Base-by-base conservation (phyloP, 2,329 filamentous ascomycete genomes). In the Aspergillus phoenicis region DNA sequence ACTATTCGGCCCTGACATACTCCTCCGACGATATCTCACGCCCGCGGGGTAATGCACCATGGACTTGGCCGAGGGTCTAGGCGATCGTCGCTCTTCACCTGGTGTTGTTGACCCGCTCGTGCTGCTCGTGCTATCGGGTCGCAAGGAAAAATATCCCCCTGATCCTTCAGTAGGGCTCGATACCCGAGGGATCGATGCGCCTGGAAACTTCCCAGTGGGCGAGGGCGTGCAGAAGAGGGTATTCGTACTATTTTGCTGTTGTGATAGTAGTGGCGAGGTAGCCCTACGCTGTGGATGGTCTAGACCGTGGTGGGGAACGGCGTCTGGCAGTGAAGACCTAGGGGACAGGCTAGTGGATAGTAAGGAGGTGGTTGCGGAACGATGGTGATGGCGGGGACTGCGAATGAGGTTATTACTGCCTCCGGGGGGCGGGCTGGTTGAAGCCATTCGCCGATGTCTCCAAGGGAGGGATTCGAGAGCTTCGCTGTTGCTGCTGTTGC, bases 351-450 rank as follows among this genome's bases (percentile, higher is more conserved):
- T 54, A 13, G 53, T 66, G 5, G 69, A 62, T 4, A 76, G 51
- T 3, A 68, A 64, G 2, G 74, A 74, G 3, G 74, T 75, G 3
- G 74, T 77, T 36, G 71, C 71, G 8, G 74, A 75, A 17, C 74
- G 71, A 28, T 68, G 70, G 57, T 77, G 74, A 51, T 76, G 68
- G 43, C 66, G 66, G 17, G 41, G n/a, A 41, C 39, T 20, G 26
- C 26, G 26, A 41, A 15, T 7, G 22, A 22, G 24, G 7, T 4
- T 45, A 15, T 2, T 22, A 1, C 2, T 45, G 10, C 52, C 43
- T n/a, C 59, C 59, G 28, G 26, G 13, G 8, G 17, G 8, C 49
- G 26, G 57, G 36, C 4, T 58, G 20, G 3, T 52, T 26, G 38
- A 28, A 8, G 39, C 43, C 30, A 47, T 52, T 39, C 36, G 61